These are phyloP conservation scores for Fusarium sp. DNA, from an alignment of 2,329 filamentous ascomycete genomes.

Conservation along the genomic window DNA sequence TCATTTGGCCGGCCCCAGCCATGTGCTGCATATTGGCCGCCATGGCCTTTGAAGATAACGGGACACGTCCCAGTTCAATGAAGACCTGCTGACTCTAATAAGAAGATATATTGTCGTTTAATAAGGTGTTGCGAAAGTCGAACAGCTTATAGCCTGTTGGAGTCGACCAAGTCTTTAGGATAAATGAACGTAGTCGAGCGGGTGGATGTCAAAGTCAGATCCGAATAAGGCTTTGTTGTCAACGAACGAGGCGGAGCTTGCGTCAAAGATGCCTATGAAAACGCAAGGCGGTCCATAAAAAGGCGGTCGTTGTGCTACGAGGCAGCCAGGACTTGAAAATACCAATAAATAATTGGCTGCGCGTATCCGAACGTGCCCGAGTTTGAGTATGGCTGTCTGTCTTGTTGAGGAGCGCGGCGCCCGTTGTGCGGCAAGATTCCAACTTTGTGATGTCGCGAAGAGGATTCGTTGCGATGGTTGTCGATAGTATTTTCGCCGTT, in stretches of 20 bases:
- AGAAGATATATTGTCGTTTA: constrained; percentile 6
- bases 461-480: constrained; percentile 6
- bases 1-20: constrained; percentile 59
- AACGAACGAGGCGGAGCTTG: constrained; percentile 34
- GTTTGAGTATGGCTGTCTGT: not conserved
- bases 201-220: not conserved
- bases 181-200: constrained; percentile 6
- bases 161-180: not conserved
- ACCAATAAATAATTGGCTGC: constrained; percentile 18
- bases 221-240: constrained; percentile 2
- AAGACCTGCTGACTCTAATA: constrained; percentile 9
- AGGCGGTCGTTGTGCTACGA: constrained; percentile 38
- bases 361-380: constrained; percentile 21
- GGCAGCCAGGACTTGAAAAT: constrained; percentile 25
- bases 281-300: constrained; percentile 49
- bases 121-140: not conserved
- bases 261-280: constrained; percentile 47
- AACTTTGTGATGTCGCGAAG: constrained; percentile 20
- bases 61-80: constrained; percentile 36
- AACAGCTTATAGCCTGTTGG: not conserved
- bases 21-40: constrained; percentile 70
- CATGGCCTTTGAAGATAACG: constrained; percentile 59
- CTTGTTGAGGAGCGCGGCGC: constrained; percentile 15
- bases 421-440: constrained; percentile 18
- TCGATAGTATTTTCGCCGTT: constrained; percentile 25